Conservation (phyloP, 805 yeast genomes). For the Kuraishia floccosa region DNA sequence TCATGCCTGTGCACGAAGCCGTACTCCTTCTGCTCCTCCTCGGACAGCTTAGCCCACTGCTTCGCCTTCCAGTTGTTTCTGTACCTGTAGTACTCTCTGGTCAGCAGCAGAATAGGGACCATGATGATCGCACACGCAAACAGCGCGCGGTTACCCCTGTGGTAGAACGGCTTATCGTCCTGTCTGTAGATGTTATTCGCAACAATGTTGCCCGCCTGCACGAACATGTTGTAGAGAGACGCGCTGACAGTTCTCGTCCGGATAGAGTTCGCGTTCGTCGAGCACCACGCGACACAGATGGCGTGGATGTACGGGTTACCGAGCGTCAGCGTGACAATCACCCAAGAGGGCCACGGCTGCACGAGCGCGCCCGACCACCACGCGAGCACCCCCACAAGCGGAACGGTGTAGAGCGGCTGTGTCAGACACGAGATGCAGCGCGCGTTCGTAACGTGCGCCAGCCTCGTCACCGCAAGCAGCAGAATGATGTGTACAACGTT, state of each 20-base stretch:
- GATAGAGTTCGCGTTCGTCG: slow-evolving; percentile 46
- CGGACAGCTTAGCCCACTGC: slow-evolving; percentile 34
- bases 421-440: slow-evolving; percentile 4
- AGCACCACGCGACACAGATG: slow-evolving; percentile 43
- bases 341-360: slow-evolving; percentile 6
- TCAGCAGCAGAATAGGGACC: too few relatives aligned
- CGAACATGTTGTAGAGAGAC: slow-evolving; percentile 43
- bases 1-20: too few relatives aligned
- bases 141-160: slow-evolving; percentile 34
- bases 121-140: slow-evolving; percentile 18
- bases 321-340: slow-evolving; percentile 8
- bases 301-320: too few relatives aligned
- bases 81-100: too few relatives aligned
- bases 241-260: slow-evolving; percentile 45
- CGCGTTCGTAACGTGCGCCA: slow-evolving; percentile 21
- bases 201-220: slow-evolving; percentile 37
- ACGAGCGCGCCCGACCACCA: slow-evolving; percentile 6
- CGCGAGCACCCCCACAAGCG: slow-evolving; percentile 2
- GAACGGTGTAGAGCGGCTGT: neutral
- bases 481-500: slow-evolving; percentile 24
- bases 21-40: slow-evolving; percentile 34
- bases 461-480: slow-evolving; percentile 22
- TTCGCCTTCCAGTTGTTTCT: slow-evolving; percentile 26
- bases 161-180: slow-evolving; percentile 43
- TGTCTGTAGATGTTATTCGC: slow-evolving; percentile 39